phyloP scores from a whole-genome alignment of 345 rosid genomes.

The Linum lewisii region DNA sequence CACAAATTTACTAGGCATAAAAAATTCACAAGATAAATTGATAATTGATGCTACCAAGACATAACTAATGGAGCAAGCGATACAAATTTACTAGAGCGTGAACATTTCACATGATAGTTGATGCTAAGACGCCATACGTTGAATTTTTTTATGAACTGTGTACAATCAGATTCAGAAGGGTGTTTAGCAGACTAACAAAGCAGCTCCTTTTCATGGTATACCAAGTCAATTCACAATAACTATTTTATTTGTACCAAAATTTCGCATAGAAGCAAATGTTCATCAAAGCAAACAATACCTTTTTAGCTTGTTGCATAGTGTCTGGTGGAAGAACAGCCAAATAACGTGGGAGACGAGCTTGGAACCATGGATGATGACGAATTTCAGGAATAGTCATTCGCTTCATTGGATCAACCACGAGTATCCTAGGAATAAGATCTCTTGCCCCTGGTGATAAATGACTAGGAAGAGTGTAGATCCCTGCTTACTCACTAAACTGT shows the following conservation, averaged over 20 bases:
- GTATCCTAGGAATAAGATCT: conserved; percentile 92
- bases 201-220: too few species aligned
- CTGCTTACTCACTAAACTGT: too few species aligned
- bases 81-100: background rate
- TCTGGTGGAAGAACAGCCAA: conserved; percentile 85
- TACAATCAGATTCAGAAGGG: too few species aligned
- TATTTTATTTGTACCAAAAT: background rate
- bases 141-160: background rate
- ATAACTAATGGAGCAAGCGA: background rate
- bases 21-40: background rate
- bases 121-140: background rate
- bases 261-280: too few species aligned
- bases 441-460: conserved; percentile 80
- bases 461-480: conserved; percentile 91
- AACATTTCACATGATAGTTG: background rate
- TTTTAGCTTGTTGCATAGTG: conserved; percentile 67
- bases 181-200: too few species aligned
- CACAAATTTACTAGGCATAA: background rate
- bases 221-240: too few species aligned
- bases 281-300: conserved; percentile 32
- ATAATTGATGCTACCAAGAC: background rate
- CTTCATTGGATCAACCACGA: conserved; percentile 84
- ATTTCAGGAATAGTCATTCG: conserved; percentile 86
- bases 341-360: conserved; percentile 72
- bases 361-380: conserved; percentile 90